Evolutionary conservation across 108 stramenopile genomes (phyloP).

Genomic region (Cyclotella baltica): DNA sequence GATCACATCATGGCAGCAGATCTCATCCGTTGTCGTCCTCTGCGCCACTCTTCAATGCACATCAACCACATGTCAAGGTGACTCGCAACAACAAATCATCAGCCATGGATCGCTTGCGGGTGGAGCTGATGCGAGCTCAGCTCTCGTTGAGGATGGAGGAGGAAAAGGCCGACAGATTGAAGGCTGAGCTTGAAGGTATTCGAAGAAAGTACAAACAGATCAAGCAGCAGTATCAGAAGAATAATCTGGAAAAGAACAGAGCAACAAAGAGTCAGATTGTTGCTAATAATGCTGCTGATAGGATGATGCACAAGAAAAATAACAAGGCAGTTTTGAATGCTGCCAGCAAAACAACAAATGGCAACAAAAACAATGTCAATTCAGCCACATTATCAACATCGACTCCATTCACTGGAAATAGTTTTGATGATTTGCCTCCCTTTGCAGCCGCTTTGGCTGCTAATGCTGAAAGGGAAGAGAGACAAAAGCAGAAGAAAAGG

Average conservation of each 20-base stretch:
- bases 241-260: not conserved
- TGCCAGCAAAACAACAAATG: not conserved
- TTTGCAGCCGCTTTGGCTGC: conserved; percentile 45
- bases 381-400: not conserved
- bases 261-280: not conserved
- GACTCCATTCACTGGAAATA: conserved; percentile 19
- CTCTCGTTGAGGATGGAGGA: not conserved
- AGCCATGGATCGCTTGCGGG: not conserved
- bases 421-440: conserved; percentile 34
- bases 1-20: no score
- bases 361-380: not conserved
- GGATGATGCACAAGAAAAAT: no score
- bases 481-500: conserved; percentile 13
- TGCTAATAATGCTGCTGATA: conserved; percentile 6
- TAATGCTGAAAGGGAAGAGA: conserved; percentile 43
- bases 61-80: no score
- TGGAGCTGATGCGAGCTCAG: not conserved
- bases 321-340: no score
- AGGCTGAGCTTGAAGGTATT: not conserved
- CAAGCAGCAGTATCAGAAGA: not conserved
- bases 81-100: no score
- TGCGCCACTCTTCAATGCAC: no score
- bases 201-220: not conserved
- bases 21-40: no score
- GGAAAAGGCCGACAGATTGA: not conserved